These are phyloP conservation scores for Petunia axillaris DNA, from an alignment of 257 asterid genomes.

Conservation along the genomic window DNA sequence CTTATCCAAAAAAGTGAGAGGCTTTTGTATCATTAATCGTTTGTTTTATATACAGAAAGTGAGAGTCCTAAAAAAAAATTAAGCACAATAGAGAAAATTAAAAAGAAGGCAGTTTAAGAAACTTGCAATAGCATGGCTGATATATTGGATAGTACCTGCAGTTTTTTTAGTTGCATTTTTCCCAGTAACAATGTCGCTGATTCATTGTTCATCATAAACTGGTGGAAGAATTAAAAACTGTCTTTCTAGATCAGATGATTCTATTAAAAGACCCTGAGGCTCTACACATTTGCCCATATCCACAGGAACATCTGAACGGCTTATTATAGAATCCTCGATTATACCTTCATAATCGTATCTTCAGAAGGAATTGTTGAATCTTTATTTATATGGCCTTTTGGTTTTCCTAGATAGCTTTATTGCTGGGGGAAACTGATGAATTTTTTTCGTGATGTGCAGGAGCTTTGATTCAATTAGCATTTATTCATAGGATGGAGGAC, in stretches of 20 bases:
- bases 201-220: background rate
- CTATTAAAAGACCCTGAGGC: no score
- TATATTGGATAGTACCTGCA: slow-evolving; percentile 5
- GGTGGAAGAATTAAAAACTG: background rate
- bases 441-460: slow-evolving; percentile 51
- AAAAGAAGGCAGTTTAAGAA: background rate
- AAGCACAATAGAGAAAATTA: background rate
- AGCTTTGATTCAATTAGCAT: slow-evolving; percentile 68
- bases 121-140: background rate
- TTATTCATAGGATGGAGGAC: slow-evolving; percentile 74
- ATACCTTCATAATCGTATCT: slow-evolving; percentile 17
- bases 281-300: no score
- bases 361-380: background rate
- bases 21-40: background rate
- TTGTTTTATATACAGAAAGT: background rate
- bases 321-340: background rate
- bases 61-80: slow-evolving; percentile 17
- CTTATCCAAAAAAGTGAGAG: no score
- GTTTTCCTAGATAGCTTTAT: slow-evolving; percentile 21
- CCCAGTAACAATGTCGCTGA: background rate
- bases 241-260: slow-evolving; percentile 1
- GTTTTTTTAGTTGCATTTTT: slow-evolving; percentile 14
- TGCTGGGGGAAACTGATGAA: slow-evolving; percentile 24
- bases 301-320: background rate
- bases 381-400: slow-evolving; percentile 13